Evolutionary conservation across 73 alveolate species (phyloP).

Genomic region (Blepharisma stoltei): DNA sequence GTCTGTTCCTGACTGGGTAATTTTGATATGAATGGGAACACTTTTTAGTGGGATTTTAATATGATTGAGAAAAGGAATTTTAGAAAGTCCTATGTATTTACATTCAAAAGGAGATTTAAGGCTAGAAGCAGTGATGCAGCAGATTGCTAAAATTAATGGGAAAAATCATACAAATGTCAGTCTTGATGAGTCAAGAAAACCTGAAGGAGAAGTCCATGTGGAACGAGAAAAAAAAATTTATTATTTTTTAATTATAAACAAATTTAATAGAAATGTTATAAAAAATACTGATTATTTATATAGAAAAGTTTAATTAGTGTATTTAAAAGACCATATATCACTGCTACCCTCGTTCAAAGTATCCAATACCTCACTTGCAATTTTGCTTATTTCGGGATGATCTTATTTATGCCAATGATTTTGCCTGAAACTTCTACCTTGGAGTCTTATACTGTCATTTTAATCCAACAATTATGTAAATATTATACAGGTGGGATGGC

Average conservation of each 20-base stretch:
- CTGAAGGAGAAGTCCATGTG: not conserved
- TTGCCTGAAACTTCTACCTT: not conserved
- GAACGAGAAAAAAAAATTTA: not conserved
- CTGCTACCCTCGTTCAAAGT: not conserved
- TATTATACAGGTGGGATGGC: not conserved
- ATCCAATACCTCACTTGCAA: not conserved
- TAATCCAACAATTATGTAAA: not conserved
- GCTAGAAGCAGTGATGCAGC: not conserved
- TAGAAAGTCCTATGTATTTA: slow-evolving; percentile 24
- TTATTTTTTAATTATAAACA: no score
- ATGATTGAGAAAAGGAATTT: not conserved
- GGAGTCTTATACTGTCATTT: not conserved
- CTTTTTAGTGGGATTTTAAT: not conserved
- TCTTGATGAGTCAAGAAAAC: not conserved
- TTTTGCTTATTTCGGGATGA: not conserved
- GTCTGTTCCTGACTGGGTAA: not conserved
- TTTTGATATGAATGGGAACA: slow-evolving; percentile 14
- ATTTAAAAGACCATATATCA: not conserved
- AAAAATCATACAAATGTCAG: not conserved
- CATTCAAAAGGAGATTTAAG: slow-evolving; percentile 8
- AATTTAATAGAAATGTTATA: no score
- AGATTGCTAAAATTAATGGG: not conserved
- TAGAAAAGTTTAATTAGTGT: not conserved
- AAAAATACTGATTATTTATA: no score
- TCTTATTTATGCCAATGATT: slow-evolving; percentile 5